Evolutionary conservation across 2,329 filamentous ascomycete species (phyloP).

Genomic region (Fusarium cyanostomum): DNA sequence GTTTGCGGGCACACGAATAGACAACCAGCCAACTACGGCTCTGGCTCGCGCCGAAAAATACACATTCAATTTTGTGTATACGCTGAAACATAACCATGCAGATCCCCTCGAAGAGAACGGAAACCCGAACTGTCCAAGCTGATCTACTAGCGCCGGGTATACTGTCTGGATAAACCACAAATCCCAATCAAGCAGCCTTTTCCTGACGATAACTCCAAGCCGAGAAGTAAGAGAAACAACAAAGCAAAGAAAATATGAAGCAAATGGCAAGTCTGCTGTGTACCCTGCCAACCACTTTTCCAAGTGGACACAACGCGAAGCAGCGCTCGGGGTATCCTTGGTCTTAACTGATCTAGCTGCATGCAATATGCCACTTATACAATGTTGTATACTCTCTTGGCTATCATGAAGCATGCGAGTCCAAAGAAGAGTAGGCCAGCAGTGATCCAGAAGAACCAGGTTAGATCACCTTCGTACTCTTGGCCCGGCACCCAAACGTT

Average conservation of each 20-base stretch:
- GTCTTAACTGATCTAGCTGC: not conserved
- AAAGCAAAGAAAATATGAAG: constrained; percentile 4
- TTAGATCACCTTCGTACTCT: constrained; percentile 76
- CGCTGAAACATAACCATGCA: not conserved
- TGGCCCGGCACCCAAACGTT: constrained; percentile 97
- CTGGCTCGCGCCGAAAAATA: not conserved
- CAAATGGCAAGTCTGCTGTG: constrained; percentile 20
- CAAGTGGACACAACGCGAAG: not conserved
- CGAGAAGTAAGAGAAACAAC: not conserved
- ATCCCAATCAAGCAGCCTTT: constrained; percentile 1
- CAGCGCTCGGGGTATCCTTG: constrained; percentile 2
- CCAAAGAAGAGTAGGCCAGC: constrained; percentile 82
- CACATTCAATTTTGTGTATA: constrained; percentile 17
- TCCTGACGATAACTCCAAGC: not conserved
- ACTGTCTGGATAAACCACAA: constrained; percentile 14
- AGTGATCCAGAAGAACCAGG: constrained; percentile 81
- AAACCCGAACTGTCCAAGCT: constrained; percentile 3
- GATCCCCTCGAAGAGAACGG: not conserved
- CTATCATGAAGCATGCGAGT: constrained; percentile 79
- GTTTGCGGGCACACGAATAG: too few species aligned
- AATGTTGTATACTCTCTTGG: constrained; percentile 85
- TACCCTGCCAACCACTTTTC: constrained; percentile 1
- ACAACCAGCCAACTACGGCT: not conserved
- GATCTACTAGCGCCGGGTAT: constrained; percentile 13
- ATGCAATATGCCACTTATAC: constrained; percentile 57